phyloP scores from a whole-genome alignment of 371 early-diverging fungal species.

The Rozella allomycis region DNA sequence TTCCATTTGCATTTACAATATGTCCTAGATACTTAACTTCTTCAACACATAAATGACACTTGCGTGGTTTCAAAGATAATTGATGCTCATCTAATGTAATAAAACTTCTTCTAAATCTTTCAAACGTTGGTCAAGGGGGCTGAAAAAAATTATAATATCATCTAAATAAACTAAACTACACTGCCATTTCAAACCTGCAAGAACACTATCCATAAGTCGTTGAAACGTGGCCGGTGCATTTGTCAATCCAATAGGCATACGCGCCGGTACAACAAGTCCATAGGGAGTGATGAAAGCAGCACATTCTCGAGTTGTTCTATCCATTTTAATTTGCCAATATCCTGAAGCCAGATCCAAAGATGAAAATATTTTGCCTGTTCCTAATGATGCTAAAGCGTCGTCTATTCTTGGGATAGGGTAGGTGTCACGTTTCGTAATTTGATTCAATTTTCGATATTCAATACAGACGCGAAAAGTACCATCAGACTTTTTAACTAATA shows the following conservation, averaged over 20 bases:
- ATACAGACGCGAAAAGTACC: slow-evolving; percentile 13
- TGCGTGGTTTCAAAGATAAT: too few species aligned
- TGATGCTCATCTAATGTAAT: too few species aligned
- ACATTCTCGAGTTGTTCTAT: slow-evolving; percentile 6
- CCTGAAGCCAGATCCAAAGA: slow-evolving; percentile 16
- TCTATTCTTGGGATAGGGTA: slow-evolving; percentile 18
- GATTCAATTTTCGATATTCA: slow-evolving; percentile 16
- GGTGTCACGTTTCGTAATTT: slow-evolving; percentile 8
- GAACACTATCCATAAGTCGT: slow-evolving; percentile 11
- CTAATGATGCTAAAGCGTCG: slow-evolving; percentile 10
- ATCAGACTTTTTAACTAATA: slow-evolving; percentile 10
- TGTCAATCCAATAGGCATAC: slow-evolving; percentile 14
- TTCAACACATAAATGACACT: too few species aligned
- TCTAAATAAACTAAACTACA: slow-evolving; percentile 1
- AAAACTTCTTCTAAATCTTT: neutral
- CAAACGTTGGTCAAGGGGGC: neutral
- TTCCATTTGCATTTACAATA: too few species aligned
- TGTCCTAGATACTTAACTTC: too few species aligned
- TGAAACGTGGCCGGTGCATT: slow-evolving; percentile 15
- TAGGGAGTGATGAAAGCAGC: slow-evolving; percentile 13
- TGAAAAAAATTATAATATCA: neutral
- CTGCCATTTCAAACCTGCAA: slow-evolving; percentile 6
- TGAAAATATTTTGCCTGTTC: slow-evolving; percentile 7
- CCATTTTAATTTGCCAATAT: slow-evolving; percentile 16
- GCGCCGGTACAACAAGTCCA: slow-evolving; percentile 10